phyloP scores from a whole-genome alignment of 2,329 filamentous ascomycete genomes.

The Apiospora phragmitis region DNA sequence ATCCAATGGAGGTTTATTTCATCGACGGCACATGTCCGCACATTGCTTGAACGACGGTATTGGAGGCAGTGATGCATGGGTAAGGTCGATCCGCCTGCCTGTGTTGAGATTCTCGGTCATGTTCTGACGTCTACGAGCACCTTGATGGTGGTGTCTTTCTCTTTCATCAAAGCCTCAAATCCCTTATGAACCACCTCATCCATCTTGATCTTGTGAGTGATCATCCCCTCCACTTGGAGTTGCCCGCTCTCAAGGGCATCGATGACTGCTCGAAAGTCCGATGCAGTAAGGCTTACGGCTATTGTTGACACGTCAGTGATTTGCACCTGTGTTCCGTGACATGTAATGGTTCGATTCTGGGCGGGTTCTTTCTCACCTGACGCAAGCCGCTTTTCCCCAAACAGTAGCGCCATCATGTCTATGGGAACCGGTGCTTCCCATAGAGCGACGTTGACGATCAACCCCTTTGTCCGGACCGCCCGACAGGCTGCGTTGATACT shows the following conservation, averaged over 20 bases:
- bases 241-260: constrained; percentile 46
- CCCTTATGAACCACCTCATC: constrained; percentile 58
- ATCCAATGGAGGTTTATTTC: too few relatives aligned
- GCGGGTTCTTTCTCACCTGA: constrained; percentile 28
- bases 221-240: constrained; percentile 57
- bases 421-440: constrained; percentile 59
- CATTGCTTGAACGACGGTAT: too few relatives aligned
- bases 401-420: constrained; percentile 53
- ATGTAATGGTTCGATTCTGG: background rate
- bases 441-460: constrained; percentile 64
- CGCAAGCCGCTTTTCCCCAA: constrained; percentile 52
- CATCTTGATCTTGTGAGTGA: constrained; percentile 58
- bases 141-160: constrained; percentile 65
- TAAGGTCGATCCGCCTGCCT: background rate
- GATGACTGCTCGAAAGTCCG: constrained; percentile 60
- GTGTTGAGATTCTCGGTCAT: background rate
- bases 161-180: constrained; percentile 55
- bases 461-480: constrained; percentile 52
- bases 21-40: too few relatives aligned
- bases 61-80: too few relatives aligned
- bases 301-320: constrained; percentile 13
- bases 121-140: constrained; percentile 50
- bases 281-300: constrained; percentile 33
- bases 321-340: background rate
- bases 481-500: constrained; percentile 47